phyloP scores from a whole-genome alignment of 179 eudicot genomes.

The Corrigiola litoralis region DNA sequence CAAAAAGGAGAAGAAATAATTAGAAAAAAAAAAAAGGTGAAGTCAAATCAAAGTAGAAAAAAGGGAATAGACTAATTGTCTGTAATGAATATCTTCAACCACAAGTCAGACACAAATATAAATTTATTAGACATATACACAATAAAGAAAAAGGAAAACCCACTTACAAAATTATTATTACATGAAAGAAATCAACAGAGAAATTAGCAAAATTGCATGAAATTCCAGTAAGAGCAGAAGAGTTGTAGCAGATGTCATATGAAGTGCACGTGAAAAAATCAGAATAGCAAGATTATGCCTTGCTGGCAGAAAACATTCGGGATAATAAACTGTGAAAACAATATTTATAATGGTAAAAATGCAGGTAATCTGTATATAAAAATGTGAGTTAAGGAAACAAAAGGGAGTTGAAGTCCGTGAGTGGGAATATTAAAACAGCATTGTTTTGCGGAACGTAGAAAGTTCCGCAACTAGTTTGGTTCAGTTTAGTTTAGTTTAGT shows the following conservation, averaged over 20 bases:
- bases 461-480: not conserved
- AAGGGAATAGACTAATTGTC: conserved; percentile 17
- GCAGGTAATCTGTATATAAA: not conserved
- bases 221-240: not conserved
- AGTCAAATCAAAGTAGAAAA: conserved; percentile 17
- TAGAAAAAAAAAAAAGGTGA: not conserved
- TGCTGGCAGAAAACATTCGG: conserved; percentile 21
- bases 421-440: not conserved
- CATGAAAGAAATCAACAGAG: not conserved
- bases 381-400: not conserved
- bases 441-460: conserved; percentile 5
- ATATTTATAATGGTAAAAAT: no score
- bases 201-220: not conserved
- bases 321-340: no score
- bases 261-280: not conserved
- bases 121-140: not conserved
- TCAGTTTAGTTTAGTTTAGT: no score
- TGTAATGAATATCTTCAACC: conserved; percentile 25
- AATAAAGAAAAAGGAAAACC: not conserved
- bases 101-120: conserved; percentile 4
- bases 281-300: not conserved
- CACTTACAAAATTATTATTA: not conserved
- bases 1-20: not conserved
- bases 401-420: conserved; percentile 3
- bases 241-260: no score